phyloP scores from a whole-genome alignment of 352 stramenopile genomes.

The Albugo laibachii region DNA sequence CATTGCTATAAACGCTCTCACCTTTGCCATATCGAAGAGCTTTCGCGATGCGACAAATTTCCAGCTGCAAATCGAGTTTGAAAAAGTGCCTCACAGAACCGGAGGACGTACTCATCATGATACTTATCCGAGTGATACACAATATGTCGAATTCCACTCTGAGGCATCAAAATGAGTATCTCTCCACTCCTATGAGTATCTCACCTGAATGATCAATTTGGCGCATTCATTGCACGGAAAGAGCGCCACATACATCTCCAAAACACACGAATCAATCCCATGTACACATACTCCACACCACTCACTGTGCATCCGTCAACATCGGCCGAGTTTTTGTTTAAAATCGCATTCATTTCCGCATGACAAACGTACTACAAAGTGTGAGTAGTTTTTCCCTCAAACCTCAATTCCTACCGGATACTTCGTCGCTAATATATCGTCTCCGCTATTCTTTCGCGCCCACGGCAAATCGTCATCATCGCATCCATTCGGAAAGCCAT shows the following conservation, averaged over 20 bases:
- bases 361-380: conserved; percentile 89
- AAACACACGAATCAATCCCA: not conserved
- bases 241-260: conserved; percentile 92
- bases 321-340: conserved; percentile 95
- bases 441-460: conserved; percentile 41
- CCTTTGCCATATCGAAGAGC: conserved; percentile 75
- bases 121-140: conserved; percentile 96
- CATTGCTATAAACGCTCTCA: conserved; percentile 2
- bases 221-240: conserved; percentile 98
- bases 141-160: conserved; percentile 90
- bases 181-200: not conserved
- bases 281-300: not conserved
- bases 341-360: conserved; percentile 97
- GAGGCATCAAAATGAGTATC: not conserved
- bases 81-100: not conserved
- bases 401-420: conserved; percentile 47
- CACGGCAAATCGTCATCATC: conserved; percentile 91
- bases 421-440: conserved; percentile 85
- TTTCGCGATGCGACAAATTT: conserved; percentile 74
- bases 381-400: conserved; percentile 19
- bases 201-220: conserved; percentile 97
- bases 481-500: conserved; percentile 94
- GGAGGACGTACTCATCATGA: conserved; percentile 40
- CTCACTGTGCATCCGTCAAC: conserved; percentile 80
- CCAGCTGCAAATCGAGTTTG: conserved; percentile 19